A percentile compares a stretch with the other conserved stretches of the same genome.
phyloP scores from a whole-genome alignment of 192 early-diverging fungal genomes.

The Coemansia pectinata region DNA sequence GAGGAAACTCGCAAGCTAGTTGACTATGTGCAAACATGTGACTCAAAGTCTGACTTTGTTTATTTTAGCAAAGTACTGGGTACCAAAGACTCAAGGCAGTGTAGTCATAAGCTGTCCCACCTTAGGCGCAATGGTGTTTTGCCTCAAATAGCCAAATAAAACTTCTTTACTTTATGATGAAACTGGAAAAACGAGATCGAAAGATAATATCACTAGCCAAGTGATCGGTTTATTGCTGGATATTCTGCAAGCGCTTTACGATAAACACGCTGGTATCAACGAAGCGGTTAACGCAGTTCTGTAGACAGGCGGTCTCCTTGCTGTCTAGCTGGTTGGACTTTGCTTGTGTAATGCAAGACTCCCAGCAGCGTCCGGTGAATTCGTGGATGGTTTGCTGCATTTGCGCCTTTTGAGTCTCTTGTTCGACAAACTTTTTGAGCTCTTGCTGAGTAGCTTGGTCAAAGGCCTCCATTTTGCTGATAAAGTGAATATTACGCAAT shows the following conservation, averaged over 20 bases:
- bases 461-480: slow-evolving; percentile 26
- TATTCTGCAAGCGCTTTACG: slow-evolving; percentile 57
- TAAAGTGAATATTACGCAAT: neutral
- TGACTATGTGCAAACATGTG: neutral
- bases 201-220: too few relatives aligned
- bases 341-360: slow-evolving; percentile 62
- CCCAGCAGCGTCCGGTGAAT: slow-evolving; percentile 70
- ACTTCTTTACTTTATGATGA: neutral
- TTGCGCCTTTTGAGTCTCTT: slow-evolving; percentile 60
- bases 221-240: neutral
- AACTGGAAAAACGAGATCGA: too few relatives aligned
- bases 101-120: neutral
- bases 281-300: slow-evolving; percentile 74
- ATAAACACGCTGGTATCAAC: slow-evolving; percentile 65
- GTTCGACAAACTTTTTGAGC: slow-evolving; percentile 60
- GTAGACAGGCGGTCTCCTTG: slow-evolving; percentile 60
- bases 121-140: neutral
- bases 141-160: neutral
- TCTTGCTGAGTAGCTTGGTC: slow-evolving; percentile 62
- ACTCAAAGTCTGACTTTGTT: neutral
- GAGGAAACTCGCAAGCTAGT: neutral
- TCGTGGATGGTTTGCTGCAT: slow-evolving; percentile 62
- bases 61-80: neutral
- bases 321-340: slow-evolving; percentile 56
- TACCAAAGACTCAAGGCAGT: neutral